A percentile compares a stretch with the other conserved stretches of the same genome.
These are phyloP conservation scores for Aphanocladium album DNA, from an alignment of 2,329 filamentous ascomycete species.

Conservation along the genomic window DNA sequence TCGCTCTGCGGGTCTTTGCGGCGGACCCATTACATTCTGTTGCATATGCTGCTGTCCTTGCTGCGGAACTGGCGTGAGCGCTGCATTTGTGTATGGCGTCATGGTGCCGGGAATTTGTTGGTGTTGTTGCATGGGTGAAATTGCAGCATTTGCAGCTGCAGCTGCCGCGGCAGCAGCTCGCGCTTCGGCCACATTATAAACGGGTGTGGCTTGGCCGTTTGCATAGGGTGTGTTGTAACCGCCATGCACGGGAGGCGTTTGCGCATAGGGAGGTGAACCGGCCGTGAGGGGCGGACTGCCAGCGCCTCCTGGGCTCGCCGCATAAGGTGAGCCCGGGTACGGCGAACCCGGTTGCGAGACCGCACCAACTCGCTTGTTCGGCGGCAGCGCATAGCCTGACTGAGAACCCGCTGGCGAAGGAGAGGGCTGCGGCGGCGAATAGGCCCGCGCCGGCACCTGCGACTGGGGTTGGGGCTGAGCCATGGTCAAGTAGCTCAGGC, in stretches of 20 bases:
- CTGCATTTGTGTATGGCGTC: conserved; percentile 26
- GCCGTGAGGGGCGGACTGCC: conserved; percentile 35
- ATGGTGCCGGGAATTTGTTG: conserved; percentile 23
- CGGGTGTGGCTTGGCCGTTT: conserved; percentile 32
- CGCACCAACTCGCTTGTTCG: conserved; percentile 63
- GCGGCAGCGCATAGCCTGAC: conserved; percentile 53
- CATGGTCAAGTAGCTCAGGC: conserved; percentile 34
- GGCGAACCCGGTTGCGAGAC: conserved; percentile 63
- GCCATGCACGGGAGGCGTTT: conserved; percentile 26
- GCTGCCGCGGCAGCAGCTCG: conserved; percentile 25
- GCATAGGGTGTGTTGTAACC: conserved; percentile 34
- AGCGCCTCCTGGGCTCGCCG: conserved; percentile 39
- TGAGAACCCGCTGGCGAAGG: conserved; percentile 57
- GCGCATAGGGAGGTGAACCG: conserved; percentile 32
- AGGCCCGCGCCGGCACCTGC: conserved; percentile 48
- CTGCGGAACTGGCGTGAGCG: conserved; percentile 24
- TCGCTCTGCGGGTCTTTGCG: conserved; percentile 56
- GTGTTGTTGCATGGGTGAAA: conserved; percentile 29
- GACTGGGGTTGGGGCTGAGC: conserved; percentile 58
- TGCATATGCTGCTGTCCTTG: conserved; percentile 13
- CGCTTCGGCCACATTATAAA: conserved; percentile 30
- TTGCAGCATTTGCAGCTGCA: conserved; percentile 26
- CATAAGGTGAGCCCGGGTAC: conserved; percentile 49
- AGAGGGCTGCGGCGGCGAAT: conserved; percentile 57
- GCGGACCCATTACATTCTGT: conserved; percentile 46